Evolutionary conservation across 2,329 filamentous ascomycete species (phyloP).

Genomic region (Basipetospora chlamydospora): DNA sequence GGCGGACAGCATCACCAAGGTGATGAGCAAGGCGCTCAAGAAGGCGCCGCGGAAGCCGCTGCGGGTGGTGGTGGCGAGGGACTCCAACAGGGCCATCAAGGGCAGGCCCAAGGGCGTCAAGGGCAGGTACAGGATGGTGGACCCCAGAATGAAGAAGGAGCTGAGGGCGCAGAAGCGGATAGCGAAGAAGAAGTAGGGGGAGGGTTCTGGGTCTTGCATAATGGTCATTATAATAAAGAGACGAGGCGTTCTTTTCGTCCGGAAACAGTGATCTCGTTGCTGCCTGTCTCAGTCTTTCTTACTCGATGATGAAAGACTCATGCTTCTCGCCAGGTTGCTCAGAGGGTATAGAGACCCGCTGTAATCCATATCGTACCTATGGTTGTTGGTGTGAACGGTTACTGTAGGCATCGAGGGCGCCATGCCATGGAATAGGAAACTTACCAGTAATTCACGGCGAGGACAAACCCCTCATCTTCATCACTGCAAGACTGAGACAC

Average conservation of each 20-base stretch:
- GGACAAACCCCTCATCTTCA: conserved; percentile 59
- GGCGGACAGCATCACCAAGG: conserved; percentile 63
- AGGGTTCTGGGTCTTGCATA: conserved; percentile 6
- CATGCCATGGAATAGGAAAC: conserved; percentile 8
- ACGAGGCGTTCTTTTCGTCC: too few species aligned
- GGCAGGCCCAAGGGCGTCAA: conserved; percentile 84
- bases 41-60: conserved; percentile 76
- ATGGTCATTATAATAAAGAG: conserved; percentile 8
- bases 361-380: conserved; percentile 70
- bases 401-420: not conserved
- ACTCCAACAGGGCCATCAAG: conserved; percentile 69
- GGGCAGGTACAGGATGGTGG: conserved; percentile 95
- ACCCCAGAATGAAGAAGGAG: conserved; percentile 93
- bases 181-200: conserved; percentile 52
- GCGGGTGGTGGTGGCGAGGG: conserved; percentile 78
- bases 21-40: conserved; percentile 70
- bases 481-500: conserved; percentile 55
- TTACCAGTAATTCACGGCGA: conserved; percentile 72
- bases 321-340: conserved; percentile 36
- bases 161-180: conserved; percentile 70
- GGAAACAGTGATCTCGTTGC: too few species aligned
- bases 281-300: not conserved
- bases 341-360: conserved; percentile 51
- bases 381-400: not conserved
- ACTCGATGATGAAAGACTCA: conserved; percentile 11